phyloP scores from a whole-genome alignment of 371 early-diverging fungal genomes.

The Rhizopus stolonifer region DNA sequence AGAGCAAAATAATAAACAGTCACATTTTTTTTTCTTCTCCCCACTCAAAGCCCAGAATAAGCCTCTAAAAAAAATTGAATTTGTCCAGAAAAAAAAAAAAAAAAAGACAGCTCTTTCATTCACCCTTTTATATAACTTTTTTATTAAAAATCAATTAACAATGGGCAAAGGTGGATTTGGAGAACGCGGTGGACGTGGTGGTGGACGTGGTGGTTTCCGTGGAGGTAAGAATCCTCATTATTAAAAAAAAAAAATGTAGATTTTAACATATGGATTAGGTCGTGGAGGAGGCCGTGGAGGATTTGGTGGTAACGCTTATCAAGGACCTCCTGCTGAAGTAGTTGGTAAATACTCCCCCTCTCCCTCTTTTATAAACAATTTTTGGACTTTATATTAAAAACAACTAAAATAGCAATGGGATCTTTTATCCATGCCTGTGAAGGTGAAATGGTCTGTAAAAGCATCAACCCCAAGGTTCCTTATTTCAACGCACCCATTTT shows the following conservation, averaged over 20 bases:
- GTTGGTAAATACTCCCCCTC: constrained; percentile 57
- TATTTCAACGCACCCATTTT: constrained; percentile 99
- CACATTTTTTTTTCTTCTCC: neutral
- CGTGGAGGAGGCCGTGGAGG: constrained; percentile 72
- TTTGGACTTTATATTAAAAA: too few species aligned
- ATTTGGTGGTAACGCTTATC: constrained; percentile 63
- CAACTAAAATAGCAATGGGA: constrained; percentile 84
- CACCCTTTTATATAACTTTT: constrained; percentile 4
- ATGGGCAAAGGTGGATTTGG: constrained; percentile 53
- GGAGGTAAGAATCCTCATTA: constrained; percentile 26
- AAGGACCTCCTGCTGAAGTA: constrained; percentile 80
- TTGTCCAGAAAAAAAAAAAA: constrained; percentile 9
- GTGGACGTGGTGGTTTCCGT: constrained; percentile 45
- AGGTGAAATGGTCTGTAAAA: constrained; percentile 96
- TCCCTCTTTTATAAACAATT: neutral
- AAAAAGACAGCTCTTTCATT: neutral
- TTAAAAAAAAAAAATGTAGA: neutral
- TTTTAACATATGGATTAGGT: constrained; percentile 25
- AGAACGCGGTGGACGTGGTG: constrained; percentile 43
- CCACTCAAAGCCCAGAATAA: neutral
- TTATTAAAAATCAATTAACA: constrained; percentile 12
- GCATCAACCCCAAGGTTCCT: constrained; percentile 91
- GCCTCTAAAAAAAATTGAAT: constrained; percentile 5
- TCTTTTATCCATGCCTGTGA: constrained; percentile 93
- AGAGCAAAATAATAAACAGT: neutral